phyloP scores from a whole-genome alignment of 2,329 filamentous ascomycete species.

The Allantophomopsis lycopodina region DNA sequence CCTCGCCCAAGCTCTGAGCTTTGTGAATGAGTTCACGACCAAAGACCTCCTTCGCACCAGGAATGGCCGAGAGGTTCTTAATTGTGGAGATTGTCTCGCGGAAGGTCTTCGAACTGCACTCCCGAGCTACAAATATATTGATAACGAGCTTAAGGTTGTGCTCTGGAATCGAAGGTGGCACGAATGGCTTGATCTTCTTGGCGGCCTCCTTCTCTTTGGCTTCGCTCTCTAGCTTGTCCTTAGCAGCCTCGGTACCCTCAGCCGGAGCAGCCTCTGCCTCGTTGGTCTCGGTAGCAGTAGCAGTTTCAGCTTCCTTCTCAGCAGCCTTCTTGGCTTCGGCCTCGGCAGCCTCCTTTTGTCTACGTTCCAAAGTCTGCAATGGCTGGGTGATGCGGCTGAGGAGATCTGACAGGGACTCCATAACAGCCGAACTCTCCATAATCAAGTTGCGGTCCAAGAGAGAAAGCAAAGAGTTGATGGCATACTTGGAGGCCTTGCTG shows the following conservation, averaged over 20 bases:
- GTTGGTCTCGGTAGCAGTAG: conserved; percentile 12
- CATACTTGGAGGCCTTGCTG: conserved; percentile 70
- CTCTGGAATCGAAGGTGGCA: conserved; percentile 74
- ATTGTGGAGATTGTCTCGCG: conserved; percentile 97
- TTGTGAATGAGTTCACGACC: conserved; percentile 86
- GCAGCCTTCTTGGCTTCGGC: conserved; percentile 30
- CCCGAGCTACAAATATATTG: conserved; percentile 87
- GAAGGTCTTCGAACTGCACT: conserved; percentile 97
- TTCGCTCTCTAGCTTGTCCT: conserved; percentile 9
- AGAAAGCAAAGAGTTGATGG: conserved; percentile 79
- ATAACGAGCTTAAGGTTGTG: conserved; percentile 89
- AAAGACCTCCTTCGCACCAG: conserved; percentile 78
- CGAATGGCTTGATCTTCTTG: conserved; percentile 39
- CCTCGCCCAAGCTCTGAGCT: conserved; percentile 70
- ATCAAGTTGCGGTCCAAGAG: conserved; percentile 88
- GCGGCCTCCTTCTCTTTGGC: conserved; percentile 12
- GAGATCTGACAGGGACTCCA: conserved; percentile 82
- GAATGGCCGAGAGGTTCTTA: conserved; percentile 90
- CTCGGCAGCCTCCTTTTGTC: conserved; percentile 61
- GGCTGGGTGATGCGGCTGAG: conserved; percentile 82
- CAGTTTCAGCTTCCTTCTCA: conserved; percentile 18
- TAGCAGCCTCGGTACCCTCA: conserved; percentile 3
- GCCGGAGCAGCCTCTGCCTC: conserved; percentile 6
- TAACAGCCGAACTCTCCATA: conserved; percentile 92
- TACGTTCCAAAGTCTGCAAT: conserved; percentile 67